A percentile compares a stretch with the other conserved stretches of the same genome.
Conservation (phyloP, 139 green algal species). For the Coelastrella sp. region DNA sequence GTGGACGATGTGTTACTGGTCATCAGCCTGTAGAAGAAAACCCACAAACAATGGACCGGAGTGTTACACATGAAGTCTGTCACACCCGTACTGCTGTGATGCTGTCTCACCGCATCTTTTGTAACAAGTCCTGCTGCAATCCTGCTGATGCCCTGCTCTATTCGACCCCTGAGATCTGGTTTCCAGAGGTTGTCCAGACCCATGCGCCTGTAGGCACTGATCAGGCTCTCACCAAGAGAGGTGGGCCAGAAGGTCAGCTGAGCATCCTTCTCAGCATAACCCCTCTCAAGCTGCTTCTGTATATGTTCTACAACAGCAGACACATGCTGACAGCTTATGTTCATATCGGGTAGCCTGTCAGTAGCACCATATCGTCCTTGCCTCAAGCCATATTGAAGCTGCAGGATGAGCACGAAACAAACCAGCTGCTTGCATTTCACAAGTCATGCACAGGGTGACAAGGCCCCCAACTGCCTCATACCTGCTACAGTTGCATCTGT, state of each 20-base stretch:
- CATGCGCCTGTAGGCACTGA: conserved; percentile 86
- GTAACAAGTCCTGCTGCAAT: conserved; percentile 73
- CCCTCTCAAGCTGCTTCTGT: conserved; percentile 71
- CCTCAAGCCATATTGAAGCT: too few relatives aligned
- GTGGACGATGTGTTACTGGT: too few relatives aligned
- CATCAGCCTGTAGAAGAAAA: too few relatives aligned
- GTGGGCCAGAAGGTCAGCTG: conserved; percentile 83
- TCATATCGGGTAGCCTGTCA: not conserved
- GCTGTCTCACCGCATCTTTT: conserved; percentile 26
- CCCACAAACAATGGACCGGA: too few relatives aligned
- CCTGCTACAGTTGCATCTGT: conserved; percentile 94
- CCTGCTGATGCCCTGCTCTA: conserved; percentile 86
- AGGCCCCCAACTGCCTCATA: not conserved
- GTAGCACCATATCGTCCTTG: not conserved
- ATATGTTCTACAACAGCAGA: conserved; percentile 87
- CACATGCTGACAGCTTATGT: too few relatives aligned
- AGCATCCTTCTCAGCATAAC: conserved; percentile 89
- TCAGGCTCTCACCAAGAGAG: conserved; percentile 86
- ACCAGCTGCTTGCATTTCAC: too few relatives aligned
- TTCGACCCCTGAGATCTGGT: conserved; percentile 84
- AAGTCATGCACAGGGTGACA: too few relatives aligned
- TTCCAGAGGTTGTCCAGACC: conserved; percentile 85
- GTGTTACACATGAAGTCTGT: too few relatives aligned
- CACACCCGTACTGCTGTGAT: too few relatives aligned
- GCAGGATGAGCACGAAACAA: too few relatives aligned